Conservation (phyloP, 108 stramenopile species). For the Skeletonema costatum region DNA sequence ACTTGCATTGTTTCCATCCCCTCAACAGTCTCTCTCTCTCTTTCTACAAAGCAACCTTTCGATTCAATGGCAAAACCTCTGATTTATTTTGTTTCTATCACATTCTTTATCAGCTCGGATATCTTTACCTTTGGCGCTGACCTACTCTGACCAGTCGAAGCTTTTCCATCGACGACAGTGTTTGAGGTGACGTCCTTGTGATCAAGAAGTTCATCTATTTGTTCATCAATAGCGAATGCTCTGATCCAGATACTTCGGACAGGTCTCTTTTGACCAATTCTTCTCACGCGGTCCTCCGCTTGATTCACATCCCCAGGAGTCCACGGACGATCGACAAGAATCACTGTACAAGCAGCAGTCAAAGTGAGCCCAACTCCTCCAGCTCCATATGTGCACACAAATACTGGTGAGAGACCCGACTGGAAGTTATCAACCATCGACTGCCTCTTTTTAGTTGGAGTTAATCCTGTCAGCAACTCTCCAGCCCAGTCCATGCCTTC, state of each 20-base stretch:
- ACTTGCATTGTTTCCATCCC: too few relatives aligned
- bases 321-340: slow-evolving; percentile 87
- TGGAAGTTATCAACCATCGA: slow-evolving; percentile 83
- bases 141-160: slow-evolving; percentile 7
- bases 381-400: slow-evolving; percentile 86
- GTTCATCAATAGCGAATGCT: slow-evolving; percentile 65
- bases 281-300: slow-evolving; percentile 80
- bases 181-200: slow-evolving; percentile 63
- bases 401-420: slow-evolving; percentile 64
- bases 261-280: slow-evolving; percentile 79
- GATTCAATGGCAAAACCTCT: too few relatives aligned
- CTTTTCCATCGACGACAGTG: slow-evolving; percentile 60
- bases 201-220: slow-evolving; percentile 73
- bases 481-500: slow-evolving; percentile 62
- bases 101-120: slow-evolving; percentile 48
- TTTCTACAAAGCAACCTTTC: too few relatives aligned
- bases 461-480: slow-evolving; percentile 75
- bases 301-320: slow-evolving; percentile 75
- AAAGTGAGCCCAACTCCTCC: slow-evolving; percentile 87
- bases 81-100: slow-evolving; percentile 14
- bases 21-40: background rate
- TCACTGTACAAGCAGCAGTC: slow-evolving; percentile 80
- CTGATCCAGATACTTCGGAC: slow-evolving; percentile 74
- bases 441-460: slow-evolving; percentile 69
- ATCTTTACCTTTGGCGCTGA: slow-evolving; percentile 58